A percentile compares a stretch with the other conserved stretches of the same genome.
Conservation (phyloP, 108 stramenopile species). For the Parmales sp. region DNA sequence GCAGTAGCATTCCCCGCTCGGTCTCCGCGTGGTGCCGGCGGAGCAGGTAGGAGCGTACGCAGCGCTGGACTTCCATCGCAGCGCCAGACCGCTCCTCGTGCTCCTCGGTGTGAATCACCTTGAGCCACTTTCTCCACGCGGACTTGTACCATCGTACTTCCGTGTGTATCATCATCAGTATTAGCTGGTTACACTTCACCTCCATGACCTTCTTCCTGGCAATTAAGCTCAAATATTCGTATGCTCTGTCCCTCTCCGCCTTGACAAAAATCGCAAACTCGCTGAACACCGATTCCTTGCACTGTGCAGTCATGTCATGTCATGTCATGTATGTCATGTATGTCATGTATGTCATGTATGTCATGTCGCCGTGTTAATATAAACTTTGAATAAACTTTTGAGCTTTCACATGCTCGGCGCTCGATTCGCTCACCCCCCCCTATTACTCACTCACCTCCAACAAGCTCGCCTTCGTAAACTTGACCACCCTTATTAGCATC, state of each 20-base stretch:
- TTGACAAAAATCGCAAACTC: background rate
- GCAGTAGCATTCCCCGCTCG: background rate
- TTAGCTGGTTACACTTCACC: too few relatives aligned
- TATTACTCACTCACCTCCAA: too few relatives aligned
- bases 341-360: too few relatives aligned
- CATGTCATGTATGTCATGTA: too few relatives aligned
- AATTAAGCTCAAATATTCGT: background rate
- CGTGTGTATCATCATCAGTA: too few relatives aligned
- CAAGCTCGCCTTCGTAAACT: background rate
- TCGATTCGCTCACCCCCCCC: too few relatives aligned
- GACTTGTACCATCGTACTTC: too few relatives aligned
- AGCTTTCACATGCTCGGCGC: too few relatives aligned
- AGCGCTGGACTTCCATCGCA: background rate
- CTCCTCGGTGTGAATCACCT: background rate
- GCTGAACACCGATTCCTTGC: background rate
- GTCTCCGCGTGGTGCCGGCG: background rate
- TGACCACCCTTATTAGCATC: background rate
- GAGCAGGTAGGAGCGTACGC: background rate
- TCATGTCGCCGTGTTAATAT: too few relatives aligned
- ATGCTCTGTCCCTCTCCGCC: background rate
- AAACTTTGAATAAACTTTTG: too few relatives aligned
- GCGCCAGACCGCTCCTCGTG: background rate
- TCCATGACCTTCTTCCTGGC: background rate
- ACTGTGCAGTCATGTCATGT: too few relatives aligned
- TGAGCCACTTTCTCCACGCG: background rate